phyloP scores from a whole-genome alignment of 2,329 filamentous ascomycete species.

The Scopulariopsis brevicaulis region DNA sequence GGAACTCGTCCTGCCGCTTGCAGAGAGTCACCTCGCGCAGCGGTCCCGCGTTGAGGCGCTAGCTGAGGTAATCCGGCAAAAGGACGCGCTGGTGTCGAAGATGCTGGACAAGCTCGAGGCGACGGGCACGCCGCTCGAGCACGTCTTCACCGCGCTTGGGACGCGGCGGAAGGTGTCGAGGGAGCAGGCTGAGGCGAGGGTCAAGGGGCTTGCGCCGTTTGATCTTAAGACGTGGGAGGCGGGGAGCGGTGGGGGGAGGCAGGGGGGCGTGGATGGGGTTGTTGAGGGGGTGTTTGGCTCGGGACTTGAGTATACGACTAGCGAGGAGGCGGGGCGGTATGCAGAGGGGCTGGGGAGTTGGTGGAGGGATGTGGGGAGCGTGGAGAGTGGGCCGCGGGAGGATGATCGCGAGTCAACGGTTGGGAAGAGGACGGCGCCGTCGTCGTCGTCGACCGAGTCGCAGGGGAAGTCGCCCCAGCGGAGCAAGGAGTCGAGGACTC shows the following conservation, averaged over 20 bases:
- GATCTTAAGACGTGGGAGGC: not conserved
- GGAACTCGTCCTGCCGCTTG: slow-evolving; percentile 38
- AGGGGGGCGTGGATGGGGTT: not conserved
- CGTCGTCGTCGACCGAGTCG: not conserved
- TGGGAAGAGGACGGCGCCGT: not conserved
- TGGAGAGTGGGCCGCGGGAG: not conserved
- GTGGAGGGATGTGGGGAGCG: not conserved
- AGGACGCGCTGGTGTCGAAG: slow-evolving; percentile 38
- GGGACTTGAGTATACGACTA: not conserved
- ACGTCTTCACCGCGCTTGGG: slow-evolving; percentile 32
- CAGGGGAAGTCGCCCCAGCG: not conserved
- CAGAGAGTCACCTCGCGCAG: slow-evolving; percentile 31
- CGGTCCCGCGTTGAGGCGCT: slow-evolving; percentile 30
- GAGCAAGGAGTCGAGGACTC: not conserved
- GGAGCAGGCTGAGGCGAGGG: slow-evolving; percentile 29
- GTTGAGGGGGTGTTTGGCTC: not conserved
- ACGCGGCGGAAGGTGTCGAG: slow-evolving; percentile 35
- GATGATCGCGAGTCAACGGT: slow-evolving; percentile 2
- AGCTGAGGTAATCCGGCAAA: slow-evolving; percentile 29
- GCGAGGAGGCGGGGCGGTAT: not conserved
- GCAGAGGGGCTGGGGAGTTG: not conserved
- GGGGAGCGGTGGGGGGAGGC: not conserved
- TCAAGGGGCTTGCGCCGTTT: slow-evolving; percentile 41
- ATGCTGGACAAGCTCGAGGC: slow-evolving; percentile 42
- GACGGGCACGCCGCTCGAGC: slow-evolving; percentile 37